phyloP scores from a whole-genome alignment of 805 yeast species.

The Cyberlindnera petersonii region DNA sequence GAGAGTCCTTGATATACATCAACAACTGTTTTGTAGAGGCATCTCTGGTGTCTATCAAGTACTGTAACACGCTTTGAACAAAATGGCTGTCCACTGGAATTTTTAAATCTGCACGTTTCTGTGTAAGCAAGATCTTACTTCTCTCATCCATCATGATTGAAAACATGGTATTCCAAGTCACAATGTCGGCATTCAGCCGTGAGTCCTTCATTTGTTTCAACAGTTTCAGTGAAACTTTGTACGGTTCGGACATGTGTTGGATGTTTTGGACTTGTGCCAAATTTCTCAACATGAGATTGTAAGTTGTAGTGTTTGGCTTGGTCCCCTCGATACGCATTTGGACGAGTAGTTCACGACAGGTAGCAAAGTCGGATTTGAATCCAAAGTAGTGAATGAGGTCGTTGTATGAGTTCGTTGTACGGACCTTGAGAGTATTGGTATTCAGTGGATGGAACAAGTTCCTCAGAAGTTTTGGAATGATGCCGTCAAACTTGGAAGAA shows the following conservation, averaged over 20 bases:
- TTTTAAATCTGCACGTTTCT: slow-evolving; percentile 30
- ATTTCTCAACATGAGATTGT: slow-evolving; percentile 34
- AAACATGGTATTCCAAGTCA: slow-evolving; percentile 37
- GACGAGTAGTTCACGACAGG: slow-evolving; percentile 36
- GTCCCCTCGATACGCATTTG: slow-evolving; percentile 37
- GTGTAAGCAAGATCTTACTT: slow-evolving; percentile 31
- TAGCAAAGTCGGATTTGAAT: slow-evolving; percentile 35
- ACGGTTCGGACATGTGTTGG: slow-evolving; percentile 29
- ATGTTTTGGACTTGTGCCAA: slow-evolving; percentile 28
- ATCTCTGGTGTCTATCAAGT: slow-evolving; percentile 16
- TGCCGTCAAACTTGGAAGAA: slow-evolving; percentile 36
- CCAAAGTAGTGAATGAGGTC: slow-evolving; percentile 38
- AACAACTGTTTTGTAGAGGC: slow-evolving; percentile 15
- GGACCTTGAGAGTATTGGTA: slow-evolving; percentile 28
- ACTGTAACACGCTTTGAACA: slow-evolving; percentile 26
- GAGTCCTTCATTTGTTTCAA: slow-evolving; percentile 31
- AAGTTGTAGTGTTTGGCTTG: slow-evolving; percentile 35
- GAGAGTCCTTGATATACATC: slow-evolving; percentile 11
- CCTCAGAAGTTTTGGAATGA: slow-evolving; percentile 35
- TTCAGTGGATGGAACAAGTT: slow-evolving; percentile 39
- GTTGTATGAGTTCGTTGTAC: slow-evolving; percentile 33
- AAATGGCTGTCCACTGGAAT: slow-evolving; percentile 31
- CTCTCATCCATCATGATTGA: slow-evolving; percentile 31
- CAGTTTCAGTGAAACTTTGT: slow-evolving; percentile 27
- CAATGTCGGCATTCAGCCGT: slow-evolving; percentile 31